Percentiles rank a stretch among this genome's conserved stretches.
phyloP scores from a whole-genome alignment of 2,329 filamentous ascomycete genomes.

The Biscogniauxia mediterranea region DNA sequence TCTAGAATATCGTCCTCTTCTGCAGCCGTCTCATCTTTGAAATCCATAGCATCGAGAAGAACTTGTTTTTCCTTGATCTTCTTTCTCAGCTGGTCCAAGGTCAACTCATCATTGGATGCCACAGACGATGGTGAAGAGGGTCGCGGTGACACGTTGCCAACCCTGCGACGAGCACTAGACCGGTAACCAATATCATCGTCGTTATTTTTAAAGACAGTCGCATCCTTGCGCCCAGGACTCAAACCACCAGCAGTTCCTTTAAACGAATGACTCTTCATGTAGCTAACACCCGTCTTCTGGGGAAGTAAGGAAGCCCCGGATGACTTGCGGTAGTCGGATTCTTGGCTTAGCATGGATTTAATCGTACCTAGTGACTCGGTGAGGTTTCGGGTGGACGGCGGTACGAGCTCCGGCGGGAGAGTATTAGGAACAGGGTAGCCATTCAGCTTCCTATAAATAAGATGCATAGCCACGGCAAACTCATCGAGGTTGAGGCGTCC shows the following conservation, averaged over 20 bases:
- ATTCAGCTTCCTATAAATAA: slow-evolving; percentile 96
- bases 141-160: slow-evolving; percentile 76
- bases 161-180: slow-evolving; percentile 85
- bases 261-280: slow-evolving; percentile 94
- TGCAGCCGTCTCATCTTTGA: slow-evolving; percentile 82
- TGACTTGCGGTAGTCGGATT: slow-evolving; percentile 85
- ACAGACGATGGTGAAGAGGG: slow-evolving; percentile 70
- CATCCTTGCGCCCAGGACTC: slow-evolving; percentile 75
- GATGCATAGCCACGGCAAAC: slow-evolving; percentile 97
- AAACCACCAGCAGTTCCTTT: slow-evolving; percentile 59
- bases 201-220: slow-evolving; percentile 94
- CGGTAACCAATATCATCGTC: slow-evolving; percentile 90
- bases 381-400: slow-evolving; percentile 90
- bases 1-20: slow-evolving; percentile 94
- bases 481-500: slow-evolving; percentile 93
- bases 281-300: slow-evolving; percentile 97
- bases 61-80: slow-evolving; percentile 93
- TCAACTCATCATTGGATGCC: slow-evolving; percentile 75
- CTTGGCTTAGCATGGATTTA: slow-evolving; percentile 83
- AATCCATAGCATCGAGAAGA: slow-evolving; percentile 92
- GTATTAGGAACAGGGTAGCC: slow-evolving; percentile 88
- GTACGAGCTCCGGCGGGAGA: slow-evolving; percentile 87
- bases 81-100: slow-evolving; percentile 85
- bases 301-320: slow-evolving; percentile 88
- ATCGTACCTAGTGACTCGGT: slow-evolving; percentile 90